Conservation (phyloP, 2,329 filamentous ascomycete genomes). For the Zymoseptoria pseudotritici region DNA sequence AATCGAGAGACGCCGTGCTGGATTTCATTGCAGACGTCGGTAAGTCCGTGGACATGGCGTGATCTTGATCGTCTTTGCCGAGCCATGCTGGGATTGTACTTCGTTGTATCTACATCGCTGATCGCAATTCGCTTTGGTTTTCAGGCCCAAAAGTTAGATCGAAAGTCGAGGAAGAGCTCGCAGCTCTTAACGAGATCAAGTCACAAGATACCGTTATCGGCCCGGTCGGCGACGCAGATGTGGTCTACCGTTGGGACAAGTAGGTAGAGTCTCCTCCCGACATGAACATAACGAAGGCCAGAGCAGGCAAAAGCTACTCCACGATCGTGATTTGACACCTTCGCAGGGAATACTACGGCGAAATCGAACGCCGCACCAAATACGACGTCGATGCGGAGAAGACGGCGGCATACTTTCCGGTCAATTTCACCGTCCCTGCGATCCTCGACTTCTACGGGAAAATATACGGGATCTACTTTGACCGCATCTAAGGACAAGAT, state of each 20-base stretch:
- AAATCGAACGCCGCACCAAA: too few relatives aligned
- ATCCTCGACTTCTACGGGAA: constrained; percentile 8
- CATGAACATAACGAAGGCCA: not conserved
- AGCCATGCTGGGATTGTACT: too few relatives aligned
- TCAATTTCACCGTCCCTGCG: not conserved
- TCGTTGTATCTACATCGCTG: too few relatives aligned
- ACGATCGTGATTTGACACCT: not conserved
- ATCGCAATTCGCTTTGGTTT: too few relatives aligned
- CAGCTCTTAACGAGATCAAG: not conserved
- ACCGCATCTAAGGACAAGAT: constrained; percentile 47
- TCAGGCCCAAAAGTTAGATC: not conserved
- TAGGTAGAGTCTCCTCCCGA: not conserved
- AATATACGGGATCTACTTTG: constrained; percentile 7
- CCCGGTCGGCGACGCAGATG: too few relatives aligned
- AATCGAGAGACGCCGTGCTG: not conserved
- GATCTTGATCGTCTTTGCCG: too few relatives aligned
- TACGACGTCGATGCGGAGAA: too few relatives aligned
- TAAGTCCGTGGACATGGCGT: too few relatives aligned
- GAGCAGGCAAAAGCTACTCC: not conserved
- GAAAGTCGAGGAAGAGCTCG: not conserved
- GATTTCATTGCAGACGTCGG: not conserved
- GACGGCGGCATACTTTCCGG: constrained; percentile 9
- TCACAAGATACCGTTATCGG: not conserved
- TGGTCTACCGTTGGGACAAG: too few relatives aligned
- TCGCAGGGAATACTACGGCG: not conserved